A percentile compares a stretch with the other conserved stretches of the same genome.
These are phyloP conservation scores for Kuraishia piskuri DNA, from an alignment of 805 yeast genomes.

Conservation along the genomic window DNA sequence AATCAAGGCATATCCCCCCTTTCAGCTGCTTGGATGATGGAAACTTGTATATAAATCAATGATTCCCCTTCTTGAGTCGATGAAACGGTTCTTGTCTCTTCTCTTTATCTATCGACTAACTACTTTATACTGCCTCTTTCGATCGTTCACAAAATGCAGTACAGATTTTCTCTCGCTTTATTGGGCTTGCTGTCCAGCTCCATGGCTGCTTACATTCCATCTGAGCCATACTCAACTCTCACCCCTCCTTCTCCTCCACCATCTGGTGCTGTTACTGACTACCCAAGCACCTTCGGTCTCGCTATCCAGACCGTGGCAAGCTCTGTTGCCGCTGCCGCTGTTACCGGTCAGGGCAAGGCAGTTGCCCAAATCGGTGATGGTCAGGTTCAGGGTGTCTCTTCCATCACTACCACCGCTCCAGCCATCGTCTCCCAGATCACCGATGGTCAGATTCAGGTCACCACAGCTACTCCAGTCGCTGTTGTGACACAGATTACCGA, in stretches of 20 bases:
- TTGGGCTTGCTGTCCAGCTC: conserved; percentile 34
- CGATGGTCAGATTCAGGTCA: conserved; percentile 37
- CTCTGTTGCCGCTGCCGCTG: conserved; percentile 32
- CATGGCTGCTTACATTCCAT: conserved; percentile 54
- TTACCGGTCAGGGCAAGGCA: conserved; percentile 16
- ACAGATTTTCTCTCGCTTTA: conserved; percentile 10
- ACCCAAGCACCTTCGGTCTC: conserved; percentile 54
- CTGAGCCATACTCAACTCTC: conserved; percentile 64
- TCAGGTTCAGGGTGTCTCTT: conserved; percentile 44
- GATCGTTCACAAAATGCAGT: background rate
- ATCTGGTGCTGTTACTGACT: conserved; percentile 45
- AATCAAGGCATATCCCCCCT: conserved; percentile 1
- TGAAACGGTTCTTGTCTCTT: too few species aligned
- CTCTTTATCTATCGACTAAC: background rate
- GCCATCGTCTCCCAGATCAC: conserved; percentile 36
- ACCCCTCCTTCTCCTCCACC: conserved; percentile 49
- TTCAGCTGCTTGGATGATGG: background rate
- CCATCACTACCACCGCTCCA: conserved; percentile 26
- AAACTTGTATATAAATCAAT: background rate
- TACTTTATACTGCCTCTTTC: background rate
- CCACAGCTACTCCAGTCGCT: conserved; percentile 21
- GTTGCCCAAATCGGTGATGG: conserved; percentile 55
- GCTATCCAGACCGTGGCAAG: conserved; percentile 46
- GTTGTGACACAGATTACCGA: conserved; percentile 36
- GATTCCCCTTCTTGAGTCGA: background rate